These are phyloP conservation scores for Globisporangium nodosum DNA, from an alignment of 352 stramenopile species.

Conservation along the genomic window DNA sequence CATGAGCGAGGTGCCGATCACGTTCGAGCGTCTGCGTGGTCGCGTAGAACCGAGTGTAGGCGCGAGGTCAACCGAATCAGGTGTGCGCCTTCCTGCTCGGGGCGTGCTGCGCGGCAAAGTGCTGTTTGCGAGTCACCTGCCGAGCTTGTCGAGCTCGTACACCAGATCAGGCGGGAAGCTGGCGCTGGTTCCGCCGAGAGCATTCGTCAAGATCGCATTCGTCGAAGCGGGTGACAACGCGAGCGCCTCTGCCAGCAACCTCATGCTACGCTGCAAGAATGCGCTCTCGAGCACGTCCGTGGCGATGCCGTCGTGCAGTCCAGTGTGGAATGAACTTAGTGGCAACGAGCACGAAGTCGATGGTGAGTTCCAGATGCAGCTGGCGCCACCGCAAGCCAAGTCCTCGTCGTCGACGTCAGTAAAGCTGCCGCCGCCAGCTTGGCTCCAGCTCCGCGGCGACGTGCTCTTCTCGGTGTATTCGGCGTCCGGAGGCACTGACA, in stretches of 20 bases:
- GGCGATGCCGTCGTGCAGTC: constrained; percentile 17
- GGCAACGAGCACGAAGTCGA: constrained; percentile 1
- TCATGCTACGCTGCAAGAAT: constrained; percentile 71
- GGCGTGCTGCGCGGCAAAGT: constrained; percentile 43
- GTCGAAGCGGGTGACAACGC: constrained; percentile 26
- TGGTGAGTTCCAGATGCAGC: constrained; percentile 38
- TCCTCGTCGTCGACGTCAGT: neutral
- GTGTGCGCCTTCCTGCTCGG: constrained; percentile 14
- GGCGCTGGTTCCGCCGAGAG: constrained; percentile 9
- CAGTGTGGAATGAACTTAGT: constrained; percentile 33
- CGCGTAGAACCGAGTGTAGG: neutral
- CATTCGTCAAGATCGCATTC: constrained; percentile 52
- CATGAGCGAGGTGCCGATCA: constrained; percentile 39
- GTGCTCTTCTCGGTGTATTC: constrained; percentile 64
- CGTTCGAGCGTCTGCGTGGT: constrained; percentile 16
- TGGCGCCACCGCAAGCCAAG: constrained; percentile 23
- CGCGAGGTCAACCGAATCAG: neutral
- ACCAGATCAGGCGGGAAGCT: neutral
- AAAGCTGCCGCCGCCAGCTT: constrained; percentile 22
- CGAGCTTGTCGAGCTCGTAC: constrained; percentile 2
- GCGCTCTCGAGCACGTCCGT: constrained; percentile 32
- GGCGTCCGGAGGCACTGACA: neutral
- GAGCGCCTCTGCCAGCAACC: constrained; percentile 8
- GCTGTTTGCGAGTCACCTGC: constrained; percentile 32
- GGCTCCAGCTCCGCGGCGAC: constrained; percentile 48